Evolutionary conservation across 306 rosid genomes (phyloP).

Genomic region (Corylus heterophylla): DNA sequence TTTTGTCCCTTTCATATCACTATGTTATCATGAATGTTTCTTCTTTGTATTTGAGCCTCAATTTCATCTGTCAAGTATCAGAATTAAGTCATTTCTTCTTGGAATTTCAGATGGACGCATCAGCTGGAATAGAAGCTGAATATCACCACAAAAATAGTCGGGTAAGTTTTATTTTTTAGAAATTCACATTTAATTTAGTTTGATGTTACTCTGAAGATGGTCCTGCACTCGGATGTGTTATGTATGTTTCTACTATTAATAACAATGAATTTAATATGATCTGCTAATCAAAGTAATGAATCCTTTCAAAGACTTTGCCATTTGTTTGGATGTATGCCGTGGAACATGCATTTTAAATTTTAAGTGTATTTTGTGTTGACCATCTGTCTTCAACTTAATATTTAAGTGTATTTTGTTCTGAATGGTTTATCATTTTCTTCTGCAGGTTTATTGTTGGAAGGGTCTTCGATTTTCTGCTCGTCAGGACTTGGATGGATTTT

Average conservation of each 20-base stretch:
- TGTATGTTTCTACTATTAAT: background rate
- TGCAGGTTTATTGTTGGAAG: constrained; percentile 99
- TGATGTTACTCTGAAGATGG: background rate
- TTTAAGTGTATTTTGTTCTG: background rate
- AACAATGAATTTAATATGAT: background rate
- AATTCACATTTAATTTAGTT: background rate
- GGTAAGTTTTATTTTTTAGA: constrained; percentile 43
- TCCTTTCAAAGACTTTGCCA: background rate
- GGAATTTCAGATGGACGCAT: constrained; percentile 73
- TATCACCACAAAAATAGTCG: constrained; percentile 85
- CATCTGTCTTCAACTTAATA: constrained; percentile 1
- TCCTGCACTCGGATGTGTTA: background rate
- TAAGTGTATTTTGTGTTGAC: background rate
- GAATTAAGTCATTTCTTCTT: constrained; percentile 23
- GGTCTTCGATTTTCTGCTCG: constrained; percentile 93
- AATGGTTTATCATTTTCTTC: constrained; percentile 20
- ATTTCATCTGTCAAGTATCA: constrained; percentile 4
- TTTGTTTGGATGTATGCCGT: background rate
- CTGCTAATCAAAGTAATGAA: background rate
- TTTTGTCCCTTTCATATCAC: constrained; percentile 8
- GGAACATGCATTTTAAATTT: background rate
- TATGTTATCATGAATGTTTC: constrained; percentile 16
- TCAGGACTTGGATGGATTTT: constrained; percentile 97
- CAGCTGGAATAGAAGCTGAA: constrained; percentile 92
- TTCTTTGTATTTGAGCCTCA: background rate